Evolutionary conservation across 805 yeast genomes (phyloP).

Genomic region (Yarrowia keelungensis): DNA sequence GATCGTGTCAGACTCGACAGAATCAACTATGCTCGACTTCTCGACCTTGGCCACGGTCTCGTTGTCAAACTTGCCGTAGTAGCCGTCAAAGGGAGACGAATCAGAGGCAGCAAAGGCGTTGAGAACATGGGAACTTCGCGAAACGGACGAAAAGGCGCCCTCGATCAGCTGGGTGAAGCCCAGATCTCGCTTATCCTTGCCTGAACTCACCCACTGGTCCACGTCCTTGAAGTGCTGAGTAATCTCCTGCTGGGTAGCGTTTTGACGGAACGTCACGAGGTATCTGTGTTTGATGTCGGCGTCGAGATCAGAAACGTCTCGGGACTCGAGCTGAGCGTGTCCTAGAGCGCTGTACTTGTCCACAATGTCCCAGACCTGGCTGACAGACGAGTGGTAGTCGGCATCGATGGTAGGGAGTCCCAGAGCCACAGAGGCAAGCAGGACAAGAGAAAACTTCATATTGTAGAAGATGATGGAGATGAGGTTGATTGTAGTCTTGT

Average conservation of each 20-base stretch:
- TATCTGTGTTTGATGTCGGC: slow-evolving; percentile 1
- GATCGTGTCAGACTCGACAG: slow-evolving; percentile 13
- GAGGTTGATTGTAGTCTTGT: not conserved
- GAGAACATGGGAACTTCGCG: not conserved
- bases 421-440: slow-evolving; percentile 16
- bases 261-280: slow-evolving; percentile 2
- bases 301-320: not conserved
- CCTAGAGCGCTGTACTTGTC: not conserved
- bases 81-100: slow-evolving; percentile 20
- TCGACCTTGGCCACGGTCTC: not conserved
- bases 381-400: slow-evolving; percentile 4
- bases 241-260: slow-evolving; percentile 33
- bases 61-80: slow-evolving; percentile 23
- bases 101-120: slow-evolving; percentile 4
- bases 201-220: slow-evolving; percentile 14
- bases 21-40: slow-evolving; percentile 6
- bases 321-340: not conserved
- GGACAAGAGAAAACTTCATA: not conserved
- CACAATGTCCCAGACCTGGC: slow-evolving; percentile 12
- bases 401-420: not conserved
- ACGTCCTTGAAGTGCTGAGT: slow-evolving; percentile 9
- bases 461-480: not conserved
- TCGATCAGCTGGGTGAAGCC: slow-evolving; percentile 9
- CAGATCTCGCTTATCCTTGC: not conserved
- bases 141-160: slow-evolving; percentile 17